Evolutionary conservation across 441 rosid genomes (phyloP).

Genomic region (Adansonia grandidieri): DNA sequence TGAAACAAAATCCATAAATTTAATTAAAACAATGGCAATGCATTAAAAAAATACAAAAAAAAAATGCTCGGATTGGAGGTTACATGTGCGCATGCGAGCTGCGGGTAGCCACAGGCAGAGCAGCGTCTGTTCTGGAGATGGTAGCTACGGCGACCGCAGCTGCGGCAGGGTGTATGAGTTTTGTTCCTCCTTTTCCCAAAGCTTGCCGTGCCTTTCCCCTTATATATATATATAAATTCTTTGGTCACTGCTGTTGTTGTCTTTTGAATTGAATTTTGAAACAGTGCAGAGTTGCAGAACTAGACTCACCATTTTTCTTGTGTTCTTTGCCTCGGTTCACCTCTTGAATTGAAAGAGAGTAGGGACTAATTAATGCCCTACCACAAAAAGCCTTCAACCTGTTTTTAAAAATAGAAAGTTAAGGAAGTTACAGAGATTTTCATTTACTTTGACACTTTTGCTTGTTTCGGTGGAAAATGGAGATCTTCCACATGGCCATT

Average conservation of each 20-base stretch:
- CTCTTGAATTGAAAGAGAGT: too few species aligned
- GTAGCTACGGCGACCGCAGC: background rate
- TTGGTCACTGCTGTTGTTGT: background rate
- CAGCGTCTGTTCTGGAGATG: background rate
- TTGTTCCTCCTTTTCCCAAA: conserved; percentile 2
- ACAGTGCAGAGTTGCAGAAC: background rate
- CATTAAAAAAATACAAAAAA: too few species aligned
- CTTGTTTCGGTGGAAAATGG: too few species aligned
- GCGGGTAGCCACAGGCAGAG: background rate
- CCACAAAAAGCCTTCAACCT: too few species aligned
- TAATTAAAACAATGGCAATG: too few species aligned
- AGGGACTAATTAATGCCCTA: too few species aligned
- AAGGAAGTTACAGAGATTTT: too few species aligned
- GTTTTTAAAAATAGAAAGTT: too few species aligned
- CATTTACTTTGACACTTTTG: too few species aligned
- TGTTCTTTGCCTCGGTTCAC: too few species aligned
- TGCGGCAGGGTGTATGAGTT: background rate
- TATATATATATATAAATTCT: background rate
- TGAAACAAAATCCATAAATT: background rate
- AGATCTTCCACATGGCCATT: too few species aligned
- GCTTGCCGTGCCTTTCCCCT: background rate
- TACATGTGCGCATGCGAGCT: background rate
- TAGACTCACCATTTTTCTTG: background rate
- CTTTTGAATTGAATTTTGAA: background rate
- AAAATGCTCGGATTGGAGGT: background rate